Percentiles rank a stretch among this genome's conserved stretches.
Conservation (phyloP, 306 rosid species). For the Citrullus colocynthis region DNA sequence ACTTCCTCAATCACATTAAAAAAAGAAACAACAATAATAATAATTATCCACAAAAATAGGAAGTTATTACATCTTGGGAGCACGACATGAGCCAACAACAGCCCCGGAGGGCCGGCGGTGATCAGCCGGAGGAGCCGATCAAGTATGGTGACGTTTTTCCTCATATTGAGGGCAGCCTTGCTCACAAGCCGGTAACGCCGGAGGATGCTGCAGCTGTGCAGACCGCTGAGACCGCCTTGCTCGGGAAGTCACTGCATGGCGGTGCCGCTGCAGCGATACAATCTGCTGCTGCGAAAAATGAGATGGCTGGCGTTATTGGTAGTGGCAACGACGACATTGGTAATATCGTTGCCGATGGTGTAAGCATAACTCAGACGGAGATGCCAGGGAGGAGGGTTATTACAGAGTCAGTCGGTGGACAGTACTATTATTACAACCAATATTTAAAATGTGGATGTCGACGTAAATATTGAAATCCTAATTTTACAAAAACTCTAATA, state of each 20-base stretch:
- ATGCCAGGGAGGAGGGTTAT: constrained; percentile 14
- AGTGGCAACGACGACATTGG: constrained; percentile 10
- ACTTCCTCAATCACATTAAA: background rate
- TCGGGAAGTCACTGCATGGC: constrained; percentile 27
- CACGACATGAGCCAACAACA: constrained; percentile 38
- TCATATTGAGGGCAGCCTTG: constrained; percentile 26
- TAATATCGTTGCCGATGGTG: background rate
- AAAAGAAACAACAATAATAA: too few relatives aligned
- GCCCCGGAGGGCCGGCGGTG: constrained; percentile 12
- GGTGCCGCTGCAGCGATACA: constrained; percentile 32
- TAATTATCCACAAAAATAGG: background rate
- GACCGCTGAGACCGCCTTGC: constrained; percentile 24
- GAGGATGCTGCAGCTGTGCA: constrained; percentile 33
- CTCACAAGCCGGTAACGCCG: constrained; percentile 24
- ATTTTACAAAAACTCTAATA: too few relatives aligned
- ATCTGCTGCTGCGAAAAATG: constrained; percentile 28
- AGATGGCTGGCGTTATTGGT: constrained; percentile 23
- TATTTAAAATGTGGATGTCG: too few relatives aligned
- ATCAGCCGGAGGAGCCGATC: constrained; percentile 14
- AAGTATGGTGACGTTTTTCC: constrained; percentile 34
- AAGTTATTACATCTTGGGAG: background rate
- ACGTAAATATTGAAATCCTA: too few relatives aligned
- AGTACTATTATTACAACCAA: constrained; percentile 10
- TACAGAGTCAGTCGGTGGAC: constrained; percentile 27
- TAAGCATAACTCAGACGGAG: constrained; percentile 15